Evolutionary conservation across 257 asterid genomes (phyloP), one percentile per base, ranked within the genome.

Genomic region (Fraxinus anomala): DNA sequence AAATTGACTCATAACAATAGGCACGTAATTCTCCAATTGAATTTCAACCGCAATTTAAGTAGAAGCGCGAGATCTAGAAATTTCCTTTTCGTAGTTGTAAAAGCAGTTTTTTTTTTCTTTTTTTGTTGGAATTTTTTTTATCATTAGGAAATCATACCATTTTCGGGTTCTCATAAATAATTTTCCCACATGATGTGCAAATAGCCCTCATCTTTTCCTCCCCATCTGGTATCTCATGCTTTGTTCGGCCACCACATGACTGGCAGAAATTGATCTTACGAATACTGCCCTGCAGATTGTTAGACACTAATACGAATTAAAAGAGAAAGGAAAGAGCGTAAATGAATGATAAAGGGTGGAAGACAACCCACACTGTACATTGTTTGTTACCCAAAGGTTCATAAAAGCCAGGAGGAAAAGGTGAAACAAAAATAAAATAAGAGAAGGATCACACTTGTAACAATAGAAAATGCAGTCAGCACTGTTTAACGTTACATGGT

Each of bases 91-190:
- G 2, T 37, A 37, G 40, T 37, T 37, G 40, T 37, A 37, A 7
- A 6, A 37, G 40, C 11, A 37, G 11, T 36, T 0, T 5, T 36
- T 36, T 36, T 36, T 34, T 4, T 34, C n/a, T 37, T 33, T 33
- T 37, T 37, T 37, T 37, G 2, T 37, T 37, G 40, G 40, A 37
- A 37, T 37, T 11, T 11, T 37, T 37, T 36, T 72, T 67, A 76
- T 42, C 28, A 26, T 28, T 39, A 21, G 28, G 36, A 65, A 76
- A 33, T 30, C 88, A 86, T 84, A 91, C 99, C 97, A 95, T 93
- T 88, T 95, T 95, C n/a, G 99, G 99, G 80, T 95, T 95, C 88
- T 92, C 99, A 51, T 95, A 95, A 33, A 88, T 76, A 72, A 92
- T 85, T 82, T 80, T 89, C 74, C 94, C 94, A 79, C 98, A 95